Conservation (phyloP, 2,329 filamentous ascomycete genomes). For the Diplodia corticola region DNA sequence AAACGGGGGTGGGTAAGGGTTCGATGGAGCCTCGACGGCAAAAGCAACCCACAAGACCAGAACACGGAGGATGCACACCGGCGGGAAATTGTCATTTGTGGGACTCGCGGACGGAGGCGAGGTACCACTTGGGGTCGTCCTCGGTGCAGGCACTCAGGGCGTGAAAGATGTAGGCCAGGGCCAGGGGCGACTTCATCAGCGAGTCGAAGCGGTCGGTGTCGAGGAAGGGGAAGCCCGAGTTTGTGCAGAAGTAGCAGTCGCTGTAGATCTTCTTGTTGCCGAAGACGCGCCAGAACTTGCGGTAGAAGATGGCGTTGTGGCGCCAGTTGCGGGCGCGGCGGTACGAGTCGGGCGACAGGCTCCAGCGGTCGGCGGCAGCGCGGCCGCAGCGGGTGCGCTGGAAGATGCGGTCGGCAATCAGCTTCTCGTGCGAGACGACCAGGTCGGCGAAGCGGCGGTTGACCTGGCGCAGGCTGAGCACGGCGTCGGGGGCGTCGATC, state of each 20-base stretch:
- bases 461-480: slow-evolving; percentile 16
- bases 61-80: background rate
- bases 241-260: slow-evolving; percentile 21
- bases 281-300: slow-evolving; percentile 23
- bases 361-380: background rate
- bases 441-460: slow-evolving; percentile 20
- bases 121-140: slow-evolving; percentile 19
- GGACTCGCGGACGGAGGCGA: slow-evolving; percentile 7
- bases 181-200: slow-evolving; percentile 18
- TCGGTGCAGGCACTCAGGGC: slow-evolving; percentile 14
- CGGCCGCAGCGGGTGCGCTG: slow-evolving; percentile 2
- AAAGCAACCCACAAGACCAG: background rate
- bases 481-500: slow-evolving; percentile 1
- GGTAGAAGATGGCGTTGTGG: slow-evolving; percentile 21
- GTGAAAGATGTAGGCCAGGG: slow-evolving; percentile 21
- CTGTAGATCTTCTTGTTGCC: slow-evolving; percentile 20
- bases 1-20: background rate
- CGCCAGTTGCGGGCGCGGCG: slow-evolving; percentile 21
- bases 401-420: slow-evolving; percentile 22
- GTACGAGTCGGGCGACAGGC: slow-evolving; percentile 16
- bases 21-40: background rate
- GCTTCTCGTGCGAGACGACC: slow-evolving; percentile 15
- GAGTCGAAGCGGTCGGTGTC: slow-evolving; percentile 20
- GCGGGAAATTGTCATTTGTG: background rate
- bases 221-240: slow-evolving; percentile 21